Evolutionary conservation across 805 yeast genomes (phyloP), one percentile per base, ranked within the genome.

Genomic region (Saccharomycopsis malanga): DNA sequence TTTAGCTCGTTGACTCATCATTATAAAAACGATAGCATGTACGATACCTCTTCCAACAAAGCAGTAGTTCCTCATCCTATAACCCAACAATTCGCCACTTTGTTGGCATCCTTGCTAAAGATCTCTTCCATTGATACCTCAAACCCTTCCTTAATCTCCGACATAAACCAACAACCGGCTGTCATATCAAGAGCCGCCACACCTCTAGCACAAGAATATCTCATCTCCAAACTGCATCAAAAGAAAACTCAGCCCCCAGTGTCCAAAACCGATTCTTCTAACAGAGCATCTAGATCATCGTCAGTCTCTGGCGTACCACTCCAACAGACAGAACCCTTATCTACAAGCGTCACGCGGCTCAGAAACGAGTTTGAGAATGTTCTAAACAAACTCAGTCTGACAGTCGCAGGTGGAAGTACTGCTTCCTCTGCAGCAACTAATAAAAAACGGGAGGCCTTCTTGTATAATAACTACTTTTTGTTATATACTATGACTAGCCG

Each of bases 361-460:
- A 69, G 91, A 46, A 80, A 78, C 56, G 96, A 86, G 53, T 89
- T 79, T 60, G 98, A 93, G 59, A 77, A 77, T 20, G 72, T 79
- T 1, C 64, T 89, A 60, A 85, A 93, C 2, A 87, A 82, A 57
- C 62, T 87, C 45, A 76, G 87, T 54, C 69, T 66, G 4, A 49
- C 50, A 15, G 65, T 70, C 42, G 48, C 63, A n/a, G 48, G 44
- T 38, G 57, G 62, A 44, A 61, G 67, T 47, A 64, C 64, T 2
- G 27, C 27, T 12, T 14, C 39, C 9, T 23, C 24, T 7, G 21
- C 48, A 14, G 29, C 34, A 14, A 20, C 66, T 44, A 71, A 66
- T 3, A 79, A 74, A 45, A 72, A 76, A 51, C 62, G 73, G 9
- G 96, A 87, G 58, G 63, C 74, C 39, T 87, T 88, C 58, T 67